phyloP scores from a whole-genome alignment of 1,284 basidiomycete genomes.

The Pterulicium gracile region DNA sequence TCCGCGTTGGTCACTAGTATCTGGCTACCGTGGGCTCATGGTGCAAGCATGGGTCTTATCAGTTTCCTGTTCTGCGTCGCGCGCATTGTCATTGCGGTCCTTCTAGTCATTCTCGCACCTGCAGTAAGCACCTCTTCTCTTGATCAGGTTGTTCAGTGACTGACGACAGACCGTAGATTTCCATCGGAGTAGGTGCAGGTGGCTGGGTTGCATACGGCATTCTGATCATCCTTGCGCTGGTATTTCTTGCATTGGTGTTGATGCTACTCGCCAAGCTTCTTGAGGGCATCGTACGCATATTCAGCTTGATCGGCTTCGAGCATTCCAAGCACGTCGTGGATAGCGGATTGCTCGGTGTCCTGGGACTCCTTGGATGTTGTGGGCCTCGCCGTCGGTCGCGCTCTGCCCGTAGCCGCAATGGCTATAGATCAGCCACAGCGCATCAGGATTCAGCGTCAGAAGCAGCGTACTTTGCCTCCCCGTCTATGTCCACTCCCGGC shows the following conservation, averaged over 20 bases:
- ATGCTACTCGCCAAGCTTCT: constrained; percentile 81
- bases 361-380: constrained; percentile 66
- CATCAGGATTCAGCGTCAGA: not conserved
- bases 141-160: constrained; percentile 12
- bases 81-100: constrained; percentile 80
- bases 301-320: constrained; percentile 78
- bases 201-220: constrained; percentile 94
- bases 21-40: constrained; percentile 94
- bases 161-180: constrained; percentile 41
- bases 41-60: constrained; percentile 91
- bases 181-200: constrained; percentile 62
- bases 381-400: constrained; percentile 40
- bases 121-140: constrained; percentile 46
- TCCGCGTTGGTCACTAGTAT: constrained; percentile 80
- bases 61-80: constrained; percentile 88
- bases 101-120: constrained; percentile 82
- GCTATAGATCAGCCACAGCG: constrained; percentile 15
- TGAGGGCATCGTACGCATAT: constrained; percentile 75
- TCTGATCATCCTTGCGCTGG: constrained; percentile 76
- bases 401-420: constrained; percentile 12
- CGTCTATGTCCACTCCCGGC: not conserved
- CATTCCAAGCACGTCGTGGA: constrained; percentile 72
- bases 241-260: constrained; percentile 71
- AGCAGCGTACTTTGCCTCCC: not conserved
- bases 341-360: constrained; percentile 77